These are phyloP conservation scores for Thalassiosira profunda DNA, from an alignment of 108 stramenopile species.

Conservation along the genomic window DNA sequence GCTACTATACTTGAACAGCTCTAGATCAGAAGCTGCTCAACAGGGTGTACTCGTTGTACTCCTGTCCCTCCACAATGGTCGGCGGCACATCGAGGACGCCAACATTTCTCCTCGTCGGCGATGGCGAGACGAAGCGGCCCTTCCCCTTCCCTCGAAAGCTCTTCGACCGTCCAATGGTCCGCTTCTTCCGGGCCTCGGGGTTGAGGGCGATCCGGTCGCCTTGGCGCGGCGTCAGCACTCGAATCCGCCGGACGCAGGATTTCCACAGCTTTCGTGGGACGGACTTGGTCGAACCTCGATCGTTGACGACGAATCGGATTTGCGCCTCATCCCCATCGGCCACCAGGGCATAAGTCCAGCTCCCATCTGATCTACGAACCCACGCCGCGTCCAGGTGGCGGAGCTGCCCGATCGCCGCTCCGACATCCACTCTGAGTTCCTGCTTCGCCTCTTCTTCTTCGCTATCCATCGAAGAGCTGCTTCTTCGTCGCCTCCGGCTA, in stretches of 20 bases:
- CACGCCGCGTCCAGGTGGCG: slow-evolving; percentile 39
- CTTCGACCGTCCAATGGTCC: not conserved
- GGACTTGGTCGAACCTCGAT: slow-evolving; percentile 40
- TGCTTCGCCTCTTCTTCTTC: slow-evolving; percentile 16
- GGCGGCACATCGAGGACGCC: slow-evolving; percentile 16
- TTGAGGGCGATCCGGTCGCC: slow-evolving; percentile 18
- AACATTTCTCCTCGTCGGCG: slow-evolving; percentile 16
- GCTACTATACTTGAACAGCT: too few species aligned
- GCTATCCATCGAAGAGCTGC: not conserved
- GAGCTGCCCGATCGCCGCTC: slow-evolving; percentile 13
- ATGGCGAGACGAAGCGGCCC: slow-evolving; percentile 22
- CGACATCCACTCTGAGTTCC: slow-evolving; percentile 8
- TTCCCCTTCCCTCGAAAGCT: slow-evolving; percentile 9
- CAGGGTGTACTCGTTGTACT: too few species aligned
- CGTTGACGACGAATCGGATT: slow-evolving; percentile 44
- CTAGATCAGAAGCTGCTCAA: too few species aligned
- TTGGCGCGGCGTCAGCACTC: slow-evolving; percentile 27
- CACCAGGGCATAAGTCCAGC: slow-evolving; percentile 46
- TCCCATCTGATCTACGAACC: slow-evolving; percentile 46
- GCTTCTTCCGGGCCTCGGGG: not conserved
- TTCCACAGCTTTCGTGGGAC: slow-evolving; percentile 43
- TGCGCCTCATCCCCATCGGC: slow-evolving; percentile 23
- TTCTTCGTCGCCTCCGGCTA: slow-evolving; percentile 6
- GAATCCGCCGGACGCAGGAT: slow-evolving; percentile 24
- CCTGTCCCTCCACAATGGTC: slow-evolving; percentile 14